Evolutionary conservation across 176 grass and related monocot genomes (phyloP), one percentile per base, ranked within the genome.

Genomic region (Aegilops speltoides): DNA sequence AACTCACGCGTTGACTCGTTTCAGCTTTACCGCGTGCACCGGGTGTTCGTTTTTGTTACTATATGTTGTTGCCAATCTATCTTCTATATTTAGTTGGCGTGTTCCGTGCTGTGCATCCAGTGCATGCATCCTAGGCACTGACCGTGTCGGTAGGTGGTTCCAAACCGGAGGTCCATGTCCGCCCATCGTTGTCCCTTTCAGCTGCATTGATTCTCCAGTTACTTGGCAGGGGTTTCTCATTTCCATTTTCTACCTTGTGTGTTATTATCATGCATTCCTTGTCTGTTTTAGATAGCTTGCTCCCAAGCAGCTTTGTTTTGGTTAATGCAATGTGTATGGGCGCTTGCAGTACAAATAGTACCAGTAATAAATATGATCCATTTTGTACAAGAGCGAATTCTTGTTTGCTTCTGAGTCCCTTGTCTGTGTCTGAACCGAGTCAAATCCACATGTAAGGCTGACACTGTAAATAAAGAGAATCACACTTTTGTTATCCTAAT

Each of bases 1-100:
- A 77, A 69, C 76, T 48, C 38, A 3, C 36, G 28, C 32, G 82
- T 91, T 88, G 85, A 81, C 82, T 84, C 48, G 3, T 34, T 45
- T 59, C 25, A 6, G 68, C 54, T 37, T 15, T 23, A 77, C 31
- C 68, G 52, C 81, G 68, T 81, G 81, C 61, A 40, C 16, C 26
- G 3, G 43, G 32, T 10, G 38, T 60, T 36, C 79, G 61, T 82
- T 54, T 56, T 24, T 20, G 45, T 25, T 48, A 29, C 7, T 16
- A 50, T 77, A 28, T 37, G 63, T 24, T 37, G 4, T 62, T 73
- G 36, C n/a, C 68, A 64, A 31, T 63, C 69, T 54, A 41, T 52
- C 50, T 54, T 54, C 50, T 54, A 54, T 81, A 29, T 54, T 31
- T 73, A 69, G 29, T 68, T 80, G 17, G 11, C 33, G 3, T 22